Base-by-base conservation (phyloP, 306 rosid genomes). In the Fragaria nilgerrensis region DNA sequence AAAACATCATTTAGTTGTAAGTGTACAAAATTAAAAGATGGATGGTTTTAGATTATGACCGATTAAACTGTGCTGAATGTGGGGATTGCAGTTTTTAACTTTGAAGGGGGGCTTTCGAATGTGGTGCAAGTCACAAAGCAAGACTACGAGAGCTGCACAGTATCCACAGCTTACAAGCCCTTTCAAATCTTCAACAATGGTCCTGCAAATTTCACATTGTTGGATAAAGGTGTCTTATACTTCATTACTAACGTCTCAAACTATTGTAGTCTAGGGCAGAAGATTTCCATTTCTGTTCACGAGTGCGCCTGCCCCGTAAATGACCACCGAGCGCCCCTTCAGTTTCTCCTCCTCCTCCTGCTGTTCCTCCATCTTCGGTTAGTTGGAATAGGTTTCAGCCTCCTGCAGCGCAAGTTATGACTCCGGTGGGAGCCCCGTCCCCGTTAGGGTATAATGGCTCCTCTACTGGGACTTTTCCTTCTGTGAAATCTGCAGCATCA, bases 81-180 rank as follows among this genome's bases (percentile, higher is more conserved):
- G 5, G 29, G 29, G 19, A 2, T 34, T 78, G 85, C 71, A 85
- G 89, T 71, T 69, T 85, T 85, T 43, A 73, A 77, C 20, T 85
- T 84, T 63, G 80, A 80, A 69, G 55, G 75, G 16, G 77, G 82
- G 25, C 66, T 68, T 80, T 80, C 75, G 69, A 77, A 86, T 20
- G 81, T 86, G 77, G 29, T 86, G 13, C 85, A 86, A 83, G 89
- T 86, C 27, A 47, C 83, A 5, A 77, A 58, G 79, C 81, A 73
- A 72, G 89, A 86, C 17, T 86, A 80, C 64, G 84, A 83, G 70
- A 69, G 78, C 19, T 86, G 89, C 36, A 32, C 36, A 32, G 36
- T 3, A 32, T 4, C 36, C 85, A 80, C 83, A 11, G 75, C 79
- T 56, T 80, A 74, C 75, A 83, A 66, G 78, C 83, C 89, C 27